Base-by-base conservation (phyloP, 75 land plant species). In the Sequoia sempervirens region DNA sequence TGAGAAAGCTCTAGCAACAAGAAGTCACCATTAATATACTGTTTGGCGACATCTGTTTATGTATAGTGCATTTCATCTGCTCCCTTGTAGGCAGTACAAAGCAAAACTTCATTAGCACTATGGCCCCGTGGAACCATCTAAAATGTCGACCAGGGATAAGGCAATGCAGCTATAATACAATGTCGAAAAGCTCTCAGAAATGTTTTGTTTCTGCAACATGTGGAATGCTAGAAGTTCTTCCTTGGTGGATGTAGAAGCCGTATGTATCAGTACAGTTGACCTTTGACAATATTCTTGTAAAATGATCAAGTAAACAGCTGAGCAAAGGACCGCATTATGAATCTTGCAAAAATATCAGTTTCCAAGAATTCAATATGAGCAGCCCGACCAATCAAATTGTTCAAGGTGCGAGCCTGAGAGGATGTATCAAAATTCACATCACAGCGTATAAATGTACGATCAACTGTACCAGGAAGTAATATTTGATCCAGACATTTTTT, bases 301-400 rank as follows among this genome's bases (percentile, higher is more conserved):
- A 11, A 26, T n/a, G 69, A 80, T 84, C 80, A 87, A 14, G 82
- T 76, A 58, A 95, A 94, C 23, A 90, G 84, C 10, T 95, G 88
- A 0, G 91, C 88, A 84, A 93, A 95, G 7, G 97, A 90, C 95
- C 97, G 92, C 92, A 95, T 90, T 26, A 95, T 88, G 84, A 95
- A 93, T 76, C 85, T 89, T 40, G 92, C 91, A 92, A 92, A 95
- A 46, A 87, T 82, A 81, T 95, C 95, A 26, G 91, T 87, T 83
- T 95, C 97, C 28, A 95, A 86, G 80, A 95, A 95, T 88, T 95
- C 97, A 18, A 95, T 95, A 85, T 95, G 97, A 72, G 97, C 97
- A 70, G 97, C 93, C 28, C 97, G 91, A n/a, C 97, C 97, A 82
- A 95, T 95, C 30, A 95, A 34, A 76, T 91, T 89, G 80, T 95